phyloP scores from a whole-genome alignment of 2,329 filamentous ascomycete genomes.

The Colletotrichum neosansevieriae region DNA sequence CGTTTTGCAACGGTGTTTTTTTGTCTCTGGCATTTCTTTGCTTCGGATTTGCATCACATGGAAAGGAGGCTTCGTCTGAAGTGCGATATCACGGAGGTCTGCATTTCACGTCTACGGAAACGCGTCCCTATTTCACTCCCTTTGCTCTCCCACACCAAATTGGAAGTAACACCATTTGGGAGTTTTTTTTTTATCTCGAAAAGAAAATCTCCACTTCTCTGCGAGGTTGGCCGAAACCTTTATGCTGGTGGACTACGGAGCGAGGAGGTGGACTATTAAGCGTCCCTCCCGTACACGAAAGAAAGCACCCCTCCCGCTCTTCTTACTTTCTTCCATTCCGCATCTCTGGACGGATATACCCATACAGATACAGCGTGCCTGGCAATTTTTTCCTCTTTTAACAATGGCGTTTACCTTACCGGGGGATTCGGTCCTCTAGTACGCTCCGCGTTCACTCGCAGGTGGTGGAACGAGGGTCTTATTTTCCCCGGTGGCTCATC shows the following conservation, averaged over 20 bases:
- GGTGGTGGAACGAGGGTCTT: constrained; percentile 21
- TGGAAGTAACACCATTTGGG: constrained; percentile 61
- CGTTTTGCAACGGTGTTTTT: constrained; percentile 34
- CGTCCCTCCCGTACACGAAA: constrained; percentile 43
- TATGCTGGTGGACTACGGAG: constrained; percentile 56
- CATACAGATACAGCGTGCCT: constrained; percentile 29
- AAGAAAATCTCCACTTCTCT: constrained; percentile 60
- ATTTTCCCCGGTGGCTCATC: constrained; percentile 8
- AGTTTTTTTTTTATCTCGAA: constrained; percentile 47
- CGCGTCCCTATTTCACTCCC: constrained; percentile 48
- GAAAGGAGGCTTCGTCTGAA: constrained; percentile 35
- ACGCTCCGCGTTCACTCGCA: constrained; percentile 35
- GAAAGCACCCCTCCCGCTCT: constrained; percentile 46
- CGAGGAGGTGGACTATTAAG: constrained; percentile 53
- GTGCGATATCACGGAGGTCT: constrained; percentile 37
- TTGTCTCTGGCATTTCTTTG: constrained; percentile 29
- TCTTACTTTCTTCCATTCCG: constrained; percentile 37
- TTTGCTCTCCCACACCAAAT: constrained; percentile 61
- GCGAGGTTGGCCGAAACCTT: constrained; percentile 62
- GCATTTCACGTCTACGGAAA: constrained; percentile 43
- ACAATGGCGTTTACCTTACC: constrained; percentile 42
- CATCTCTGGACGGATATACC: constrained; percentile 14
- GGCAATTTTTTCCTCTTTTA: constrained; percentile 8
- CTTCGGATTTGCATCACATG: constrained; percentile 30
- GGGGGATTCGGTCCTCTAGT: background rate